Evolutionary conservation across 768 basidiomycete species (phyloP).

Genomic region (Cytidiella melzeri): DNA sequence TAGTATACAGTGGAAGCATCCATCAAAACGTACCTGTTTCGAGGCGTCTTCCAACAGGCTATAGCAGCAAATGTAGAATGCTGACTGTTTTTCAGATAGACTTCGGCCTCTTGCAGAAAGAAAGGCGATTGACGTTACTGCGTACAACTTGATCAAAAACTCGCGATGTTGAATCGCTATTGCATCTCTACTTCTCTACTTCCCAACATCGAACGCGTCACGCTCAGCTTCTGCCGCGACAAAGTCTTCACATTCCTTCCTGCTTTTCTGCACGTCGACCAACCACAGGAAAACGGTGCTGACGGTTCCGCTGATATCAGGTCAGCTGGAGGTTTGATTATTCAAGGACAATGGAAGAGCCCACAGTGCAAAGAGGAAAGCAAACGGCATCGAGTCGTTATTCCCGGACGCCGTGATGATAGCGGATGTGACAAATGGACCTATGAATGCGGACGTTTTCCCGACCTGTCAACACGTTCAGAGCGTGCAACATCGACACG

Average conservation of each 20-base stretch:
- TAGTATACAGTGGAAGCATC: too few relatives aligned
- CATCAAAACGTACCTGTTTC: too few relatives aligned
- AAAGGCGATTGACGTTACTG: too few relatives aligned
- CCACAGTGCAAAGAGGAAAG: slow-evolving; percentile 65
- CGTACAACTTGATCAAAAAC: too few relatives aligned
- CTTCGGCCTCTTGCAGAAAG: too few relatives aligned
- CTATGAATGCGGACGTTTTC: slow-evolving; percentile 73
- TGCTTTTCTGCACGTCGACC: slow-evolving; percentile 61
- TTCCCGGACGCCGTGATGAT: slow-evolving; percentile 63
- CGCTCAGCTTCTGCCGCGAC: slow-evolving; percentile 44
- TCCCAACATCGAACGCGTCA: slow-evolving; percentile 28
- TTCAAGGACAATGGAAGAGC: slow-evolving; percentile 23
- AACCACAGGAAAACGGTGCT: slow-evolving; percentile 57
- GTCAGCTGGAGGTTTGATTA: background rate
- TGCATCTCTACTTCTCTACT: background rate
- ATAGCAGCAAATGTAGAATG: too few relatives aligned
- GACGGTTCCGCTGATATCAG: slow-evolving; percentile 35
- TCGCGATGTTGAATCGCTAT: background rate
- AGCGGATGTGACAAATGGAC: slow-evolving; percentile 68
- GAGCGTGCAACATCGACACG: background rate
- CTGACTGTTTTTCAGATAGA: too few relatives aligned
- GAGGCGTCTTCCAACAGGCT: too few relatives aligned
- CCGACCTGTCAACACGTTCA: slow-evolving; percentile 39
- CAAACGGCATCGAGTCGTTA: slow-evolving; percentile 73
- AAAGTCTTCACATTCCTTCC: slow-evolving; percentile 57